A percentile compares a stretch with the other conserved stretches of the same genome.
phyloP scores from a whole-genome alignment of 2,329 filamentous ascomycete genomes.

The Fusarium equiseti region DNA sequence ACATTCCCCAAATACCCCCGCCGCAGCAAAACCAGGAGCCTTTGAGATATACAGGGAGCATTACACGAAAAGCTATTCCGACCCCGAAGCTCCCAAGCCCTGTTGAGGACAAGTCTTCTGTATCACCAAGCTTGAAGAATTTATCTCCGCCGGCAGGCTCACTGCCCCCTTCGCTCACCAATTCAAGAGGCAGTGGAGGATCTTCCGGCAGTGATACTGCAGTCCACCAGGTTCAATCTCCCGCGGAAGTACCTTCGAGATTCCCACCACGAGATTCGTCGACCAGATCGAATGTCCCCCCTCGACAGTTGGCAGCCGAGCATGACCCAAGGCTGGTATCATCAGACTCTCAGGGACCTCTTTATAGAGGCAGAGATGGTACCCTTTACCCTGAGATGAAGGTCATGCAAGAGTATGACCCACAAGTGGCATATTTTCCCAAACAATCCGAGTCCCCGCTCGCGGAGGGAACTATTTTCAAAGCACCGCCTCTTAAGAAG shows the following conservation, averaged over 20 bases:
- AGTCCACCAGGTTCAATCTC: constrained; percentile 34
- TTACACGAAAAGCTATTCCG: constrained; percentile 48
- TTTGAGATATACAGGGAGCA: constrained; percentile 24
- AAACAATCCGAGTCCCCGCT: constrained; percentile 46
- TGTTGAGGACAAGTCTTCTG: constrained; percentile 43
- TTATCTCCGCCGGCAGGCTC: constrained; percentile 40
- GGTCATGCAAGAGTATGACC: constrained; percentile 51
- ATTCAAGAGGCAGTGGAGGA: constrained; percentile 23
- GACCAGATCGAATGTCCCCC: constrained; percentile 39
- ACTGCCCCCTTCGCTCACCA: constrained; percentile 35
- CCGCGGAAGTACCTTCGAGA: constrained; percentile 39
- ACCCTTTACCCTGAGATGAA: constrained; percentile 59
- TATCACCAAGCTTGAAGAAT: constrained; percentile 35
- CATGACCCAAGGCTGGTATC: constrained; percentile 50
- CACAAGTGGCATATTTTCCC: constrained; percentile 56
- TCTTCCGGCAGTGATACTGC: constrained; percentile 41
- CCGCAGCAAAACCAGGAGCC: constrained; percentile 28
- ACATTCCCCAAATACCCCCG: constrained; percentile 27
- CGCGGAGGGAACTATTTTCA: constrained; percentile 55
- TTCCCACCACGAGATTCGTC: constrained; percentile 53
- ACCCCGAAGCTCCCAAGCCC: constrained; percentile 36
- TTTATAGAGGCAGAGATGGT: constrained; percentile 55
- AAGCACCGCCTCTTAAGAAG: constrained; percentile 59
- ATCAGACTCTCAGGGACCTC: constrained; percentile 52
- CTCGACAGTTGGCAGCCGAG: constrained; percentile 42